Base-by-base conservation (phyloP, 2,329 filamentous ascomycete species). In the Talaromyces sp. region DNA sequence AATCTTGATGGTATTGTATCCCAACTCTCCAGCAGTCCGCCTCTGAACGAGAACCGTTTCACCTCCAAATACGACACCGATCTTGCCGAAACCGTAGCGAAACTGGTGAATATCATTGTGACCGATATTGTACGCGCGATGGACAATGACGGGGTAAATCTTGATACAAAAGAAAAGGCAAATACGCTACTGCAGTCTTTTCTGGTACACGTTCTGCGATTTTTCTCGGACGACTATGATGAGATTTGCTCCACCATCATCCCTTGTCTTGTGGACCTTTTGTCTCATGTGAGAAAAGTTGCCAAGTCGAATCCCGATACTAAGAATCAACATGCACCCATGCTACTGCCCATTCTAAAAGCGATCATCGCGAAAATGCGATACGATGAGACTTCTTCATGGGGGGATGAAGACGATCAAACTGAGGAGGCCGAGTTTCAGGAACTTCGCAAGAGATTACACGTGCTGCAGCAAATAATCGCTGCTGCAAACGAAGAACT, bases 371-470 rank as follows among this genome's bases (percentile, higher is more conserved):
- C 86, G 60, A 99, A 99, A 79, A 97, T 98, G 92, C 89, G 93
- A 72, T 98, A 96, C 71, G 95, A 99, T 69, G 93, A 97, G 72
- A 97, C 93, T 6, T 90, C 91, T 1, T 89, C 85, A 22, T 98
- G 93, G 93, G 93, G 93, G 42, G 88, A 93, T 62, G 93, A 97
- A 72, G 92, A 96, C 68, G 93, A 96, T 68, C 89, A 96, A 74
- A 96, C 92, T 1, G 95, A 98, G 69, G 95, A 99, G 77, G 95
- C 93, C 28, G 95, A 99, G 73, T 99, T 99, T 69, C 91, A 96
- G 71, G 95, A 99, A 68, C 82, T 99, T 59, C 87, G 96, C 63
- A 96, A 96, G 74, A 86, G 91, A 68, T 81, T 99, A 55, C 91
- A 96, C 74, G 88, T 92, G 47, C 81, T 99, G 49, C 95, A 99